Conservation (phyloP, 768 basidiomycete species). For the Russula compacta region DNA sequence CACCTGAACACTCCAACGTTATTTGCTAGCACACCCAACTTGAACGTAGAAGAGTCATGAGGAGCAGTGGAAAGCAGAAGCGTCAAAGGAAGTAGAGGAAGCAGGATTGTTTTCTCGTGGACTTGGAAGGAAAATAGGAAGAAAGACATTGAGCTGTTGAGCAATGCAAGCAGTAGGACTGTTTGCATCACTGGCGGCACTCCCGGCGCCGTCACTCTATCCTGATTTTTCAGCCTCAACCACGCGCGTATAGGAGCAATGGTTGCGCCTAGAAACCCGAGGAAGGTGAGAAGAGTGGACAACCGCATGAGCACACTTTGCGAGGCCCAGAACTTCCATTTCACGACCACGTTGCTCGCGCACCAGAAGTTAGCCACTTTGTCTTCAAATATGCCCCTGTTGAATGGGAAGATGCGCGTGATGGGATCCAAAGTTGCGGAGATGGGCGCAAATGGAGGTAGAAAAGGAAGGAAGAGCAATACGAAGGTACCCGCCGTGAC, state of each 20-base stretch:
- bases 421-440: conserved; percentile 52
- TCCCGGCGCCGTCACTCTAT: conserved; percentile 3
- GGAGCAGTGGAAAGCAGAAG: conserved; percentile 53
- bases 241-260: conserved; percentile 35
- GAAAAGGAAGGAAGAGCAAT: conserved; percentile 71
- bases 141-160: conserved; percentile 81
- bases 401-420: conserved; percentile 83
- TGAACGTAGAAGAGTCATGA: conserved; percentile 48
- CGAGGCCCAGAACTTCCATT: conserved; percentile 60
- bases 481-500: conserved; percentile 56
- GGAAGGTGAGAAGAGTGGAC: conserved; percentile 54
- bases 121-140: conserved; percentile 96
- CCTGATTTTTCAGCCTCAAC: conserved; percentile 25
- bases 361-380: conserved; percentile 99
- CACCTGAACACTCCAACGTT: conserved; percentile 87
- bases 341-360: conserved; percentile 79
- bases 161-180: conserved; percentile 71
- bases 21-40: conserved; percentile 66
- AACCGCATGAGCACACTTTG: conserved; percentile 47
- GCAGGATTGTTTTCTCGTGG: conserved; percentile 86
- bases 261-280: conserved; percentile 63
- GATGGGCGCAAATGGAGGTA: conserved; percentile 50
- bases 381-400: conserved; percentile 86
- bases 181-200: conserved; percentile 46
- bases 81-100: conserved; percentile 79